These are phyloP conservation scores for Agrostemma githago DNA, from an alignment of 148 eudicot genomes.

Conservation along the genomic window DNA sequence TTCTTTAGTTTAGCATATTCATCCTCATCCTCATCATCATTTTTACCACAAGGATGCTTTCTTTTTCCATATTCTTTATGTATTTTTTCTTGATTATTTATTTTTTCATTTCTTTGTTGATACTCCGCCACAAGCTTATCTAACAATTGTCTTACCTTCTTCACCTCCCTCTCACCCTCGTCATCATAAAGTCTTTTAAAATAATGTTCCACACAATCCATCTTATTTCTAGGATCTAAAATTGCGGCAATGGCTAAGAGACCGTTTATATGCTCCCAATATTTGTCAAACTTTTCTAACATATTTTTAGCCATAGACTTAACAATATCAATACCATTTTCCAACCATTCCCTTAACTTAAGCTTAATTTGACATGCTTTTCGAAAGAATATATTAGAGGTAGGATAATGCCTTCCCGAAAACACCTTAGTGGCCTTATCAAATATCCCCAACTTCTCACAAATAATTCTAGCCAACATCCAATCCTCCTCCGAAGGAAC, in stretches of 20 bases:
- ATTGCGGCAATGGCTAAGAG: not conserved
- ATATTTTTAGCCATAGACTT: not conserved
- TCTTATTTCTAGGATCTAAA: not conserved
- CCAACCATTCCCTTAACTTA: not conserved
- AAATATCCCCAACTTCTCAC: too few relatives aligned
- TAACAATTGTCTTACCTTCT: too few relatives aligned
- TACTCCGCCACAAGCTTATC: not conserved
- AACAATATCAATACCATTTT: not conserved
- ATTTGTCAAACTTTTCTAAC: too few relatives aligned
- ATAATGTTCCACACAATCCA: not conserved
- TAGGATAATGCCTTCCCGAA: not conserved
- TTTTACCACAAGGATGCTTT: not conserved
- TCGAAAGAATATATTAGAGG: not conserved
- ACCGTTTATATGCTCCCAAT: not conserved
- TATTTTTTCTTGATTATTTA: not conserved
- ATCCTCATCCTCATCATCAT: too few relatives aligned
- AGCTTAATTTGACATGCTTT: not conserved
- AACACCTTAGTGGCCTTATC: too few relatives aligned
- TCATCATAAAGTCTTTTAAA: not conserved
- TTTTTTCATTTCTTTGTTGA: not conserved
- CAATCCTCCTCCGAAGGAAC: too few relatives aligned
- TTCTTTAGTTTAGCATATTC: too few relatives aligned
- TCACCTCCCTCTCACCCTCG: not conserved
- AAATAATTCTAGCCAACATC: too few relatives aligned
- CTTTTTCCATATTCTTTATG: not conserved